Percentiles rank a stretch among this genome's conserved stretches.
phyloP scores from a whole-genome alignment of 148 eudicot species.

The Limonium bicolor region DNA sequence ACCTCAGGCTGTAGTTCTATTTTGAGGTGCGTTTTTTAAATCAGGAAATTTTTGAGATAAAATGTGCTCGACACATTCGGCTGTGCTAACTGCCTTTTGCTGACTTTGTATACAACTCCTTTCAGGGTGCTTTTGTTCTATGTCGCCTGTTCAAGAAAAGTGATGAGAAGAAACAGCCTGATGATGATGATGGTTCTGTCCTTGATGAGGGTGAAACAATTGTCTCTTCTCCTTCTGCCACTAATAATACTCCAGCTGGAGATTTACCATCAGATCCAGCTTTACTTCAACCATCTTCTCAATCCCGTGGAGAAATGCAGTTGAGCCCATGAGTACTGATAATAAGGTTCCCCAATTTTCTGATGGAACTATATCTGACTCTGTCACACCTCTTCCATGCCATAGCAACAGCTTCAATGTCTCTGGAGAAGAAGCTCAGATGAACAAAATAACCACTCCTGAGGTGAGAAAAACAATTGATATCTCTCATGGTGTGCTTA shows the following conservation, averaged over 20 bases:
- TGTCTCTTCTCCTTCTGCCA: slow-evolving; percentile 24
- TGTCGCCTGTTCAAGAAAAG: slow-evolving; percentile 76
- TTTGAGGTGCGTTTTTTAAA: too few species aligned
- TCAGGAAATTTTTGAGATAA: neutral
- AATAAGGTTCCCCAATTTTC: slow-evolving; percentile 16
- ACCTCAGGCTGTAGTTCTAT: too few species aligned
- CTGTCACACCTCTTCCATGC: slow-evolving; percentile 20
- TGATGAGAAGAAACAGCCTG: slow-evolving; percentile 40
- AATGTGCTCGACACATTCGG: neutral
- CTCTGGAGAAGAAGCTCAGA: slow-evolving; percentile 14
- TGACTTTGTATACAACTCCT: neutral
- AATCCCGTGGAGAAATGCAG: slow-evolving; percentile 10
- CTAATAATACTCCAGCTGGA: slow-evolving; percentile 21
- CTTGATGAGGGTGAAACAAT: slow-evolving; percentile 36
- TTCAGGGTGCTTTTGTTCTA: slow-evolving; percentile 65
- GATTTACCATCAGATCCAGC: slow-evolving; percentile 28
- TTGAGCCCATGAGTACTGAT: slow-evolving; percentile 16
- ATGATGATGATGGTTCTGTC: slow-evolving; percentile 34
- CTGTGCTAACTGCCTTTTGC: neutral
- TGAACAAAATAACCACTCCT: slow-evolving; percentile 13
- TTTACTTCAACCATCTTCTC: slow-evolving; percentile 23
- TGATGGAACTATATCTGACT: slow-evolving; percentile 16
- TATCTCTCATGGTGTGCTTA: neutral
- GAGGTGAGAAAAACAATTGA: slow-evolving; percentile 22
- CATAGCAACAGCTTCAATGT: slow-evolving; percentile 12